Percentiles rank a stretch among this genome's conserved stretches.
Evolutionary conservation across 257 asterid genomes (phyloP).

Genomic region (Phtheirospermum japonicum): DNA sequence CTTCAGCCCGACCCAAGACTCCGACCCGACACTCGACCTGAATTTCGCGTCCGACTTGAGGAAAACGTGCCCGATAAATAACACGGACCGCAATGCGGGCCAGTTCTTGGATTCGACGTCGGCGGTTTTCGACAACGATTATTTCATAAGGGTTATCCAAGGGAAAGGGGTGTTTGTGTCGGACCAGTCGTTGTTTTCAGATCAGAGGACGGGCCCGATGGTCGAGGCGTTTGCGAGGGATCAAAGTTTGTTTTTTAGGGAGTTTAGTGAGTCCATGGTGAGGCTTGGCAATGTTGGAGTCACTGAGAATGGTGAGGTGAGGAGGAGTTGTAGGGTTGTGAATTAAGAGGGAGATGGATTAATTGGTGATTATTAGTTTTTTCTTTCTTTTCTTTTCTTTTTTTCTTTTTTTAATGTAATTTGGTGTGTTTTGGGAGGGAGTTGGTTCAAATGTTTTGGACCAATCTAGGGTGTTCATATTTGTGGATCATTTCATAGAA

Average conservation of each 20-base stretch:
- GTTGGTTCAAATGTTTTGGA: no score
- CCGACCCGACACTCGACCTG: conserved; percentile 56
- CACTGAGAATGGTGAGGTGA: conserved; percentile 51
- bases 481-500: no score
- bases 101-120: conserved; percentile 61
- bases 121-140: conserved; percentile 56
- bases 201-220: conserved; percentile 52
- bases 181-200: conserved; percentile 54
- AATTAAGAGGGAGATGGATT: conserved; percentile 27
- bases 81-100: conserved; percentile 49
- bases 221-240: conserved; percentile 59
- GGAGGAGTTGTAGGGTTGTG: conserved; percentile 55
- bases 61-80: conserved; percentile 48
- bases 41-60: conserved; percentile 41
- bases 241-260: conserved; percentile 45
- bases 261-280: conserved; percentile 58
- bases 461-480: no score
- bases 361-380: no score
- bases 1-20: conserved; percentile 52
- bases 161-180: conserved; percentile 61
- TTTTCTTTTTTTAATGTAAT: no score
- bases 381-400: no score
- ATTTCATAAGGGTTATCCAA: conserved; percentile 41
- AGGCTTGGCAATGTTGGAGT: conserved; percentile 67
- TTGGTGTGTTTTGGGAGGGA: no score